Percentiles rank a stretch among this genome's conserved stretches.
Conservation (phyloP, 805 yeast genomes). For the Cephaloascus albidus region DNA sequence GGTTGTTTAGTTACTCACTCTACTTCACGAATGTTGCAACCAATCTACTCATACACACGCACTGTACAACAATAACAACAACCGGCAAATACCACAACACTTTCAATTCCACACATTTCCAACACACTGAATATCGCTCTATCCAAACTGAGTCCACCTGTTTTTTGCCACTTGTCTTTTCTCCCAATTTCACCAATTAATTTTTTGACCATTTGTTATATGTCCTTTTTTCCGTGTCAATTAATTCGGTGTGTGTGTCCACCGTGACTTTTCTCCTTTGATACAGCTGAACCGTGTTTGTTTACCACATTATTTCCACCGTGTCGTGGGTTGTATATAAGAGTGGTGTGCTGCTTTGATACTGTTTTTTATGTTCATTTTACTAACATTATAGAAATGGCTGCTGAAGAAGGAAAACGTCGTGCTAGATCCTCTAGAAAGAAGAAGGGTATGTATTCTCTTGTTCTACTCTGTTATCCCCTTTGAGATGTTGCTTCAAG, state of each 20-base stretch:
- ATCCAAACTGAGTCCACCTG: no score
- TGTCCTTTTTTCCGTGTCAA: background rate
- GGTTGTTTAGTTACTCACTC: no score
- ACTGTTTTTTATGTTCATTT: no score
- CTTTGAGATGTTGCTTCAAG: no score
- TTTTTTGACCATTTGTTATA: background rate
- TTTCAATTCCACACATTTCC: no score
- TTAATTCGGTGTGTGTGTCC: background rate
- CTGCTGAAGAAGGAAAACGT: slow-evolving; percentile 20
- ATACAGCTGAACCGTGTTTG: background rate
- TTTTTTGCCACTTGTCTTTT: background rate
- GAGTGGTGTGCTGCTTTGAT: background rate
- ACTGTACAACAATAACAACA: no score
- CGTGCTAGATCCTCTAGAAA: slow-evolving; percentile 26
- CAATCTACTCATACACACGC: no score
- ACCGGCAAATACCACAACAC: no score
- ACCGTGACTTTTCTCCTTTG: no score
- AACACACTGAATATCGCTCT: no score
- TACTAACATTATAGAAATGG: slow-evolving; percentile 13
- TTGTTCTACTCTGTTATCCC: background rate
- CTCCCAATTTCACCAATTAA: background rate
- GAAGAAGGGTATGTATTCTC: slow-evolving; percentile 22
- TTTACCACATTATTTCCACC: background rate
- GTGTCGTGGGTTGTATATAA: background rate
- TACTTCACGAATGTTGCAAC: no score